Conservation (phyloP, 192 early-diverging fungal species). For the Lunasporangiospora selenospora region DNA sequence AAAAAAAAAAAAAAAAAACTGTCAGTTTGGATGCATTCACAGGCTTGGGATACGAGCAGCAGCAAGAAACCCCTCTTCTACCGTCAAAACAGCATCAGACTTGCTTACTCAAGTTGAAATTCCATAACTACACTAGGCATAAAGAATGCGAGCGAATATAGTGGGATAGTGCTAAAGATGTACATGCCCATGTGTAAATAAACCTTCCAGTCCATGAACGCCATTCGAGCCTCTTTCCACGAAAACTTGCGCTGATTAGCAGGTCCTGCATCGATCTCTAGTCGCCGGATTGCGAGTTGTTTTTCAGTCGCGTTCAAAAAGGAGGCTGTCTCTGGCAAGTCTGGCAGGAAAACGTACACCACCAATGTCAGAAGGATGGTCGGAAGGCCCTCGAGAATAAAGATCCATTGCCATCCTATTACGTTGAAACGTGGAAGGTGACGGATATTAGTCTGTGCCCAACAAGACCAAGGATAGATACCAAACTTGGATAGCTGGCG, state of each 20-base stretch:
- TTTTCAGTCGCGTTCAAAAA: constrained; percentile 46
- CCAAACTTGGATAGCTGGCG: too few relatives aligned
- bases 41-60: not conserved
- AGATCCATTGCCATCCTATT: constrained; percentile 59
- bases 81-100: not conserved
- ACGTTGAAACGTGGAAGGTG: too few relatives aligned
- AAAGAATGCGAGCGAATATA: constrained; percentile 64
- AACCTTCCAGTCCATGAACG: constrained; percentile 47
- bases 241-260: constrained; percentile 42
- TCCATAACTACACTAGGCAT: constrained; percentile 66
- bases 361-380: constrained; percentile 14
- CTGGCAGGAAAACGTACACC: constrained; percentile 44
- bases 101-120: constrained; percentile 55
- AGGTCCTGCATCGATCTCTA: constrained; percentile 44
- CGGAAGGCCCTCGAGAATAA: constrained; percentile 61
- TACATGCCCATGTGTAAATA: constrained; percentile 55
- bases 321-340: constrained; percentile 46
- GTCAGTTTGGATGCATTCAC: constrained; percentile 3
- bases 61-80: not conserved
- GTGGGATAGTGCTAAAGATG: constrained; percentile 61
- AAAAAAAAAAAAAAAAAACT: not conserved
- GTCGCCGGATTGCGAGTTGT: constrained; percentile 24
- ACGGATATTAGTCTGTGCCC: too few relatives aligned
- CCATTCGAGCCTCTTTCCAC: constrained; percentile 40
- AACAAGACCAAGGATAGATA: too few relatives aligned